Evolutionary conservation across 1,139 yeast genomes (phyloP).

Genomic region (Geotrichum reessii): DNA sequence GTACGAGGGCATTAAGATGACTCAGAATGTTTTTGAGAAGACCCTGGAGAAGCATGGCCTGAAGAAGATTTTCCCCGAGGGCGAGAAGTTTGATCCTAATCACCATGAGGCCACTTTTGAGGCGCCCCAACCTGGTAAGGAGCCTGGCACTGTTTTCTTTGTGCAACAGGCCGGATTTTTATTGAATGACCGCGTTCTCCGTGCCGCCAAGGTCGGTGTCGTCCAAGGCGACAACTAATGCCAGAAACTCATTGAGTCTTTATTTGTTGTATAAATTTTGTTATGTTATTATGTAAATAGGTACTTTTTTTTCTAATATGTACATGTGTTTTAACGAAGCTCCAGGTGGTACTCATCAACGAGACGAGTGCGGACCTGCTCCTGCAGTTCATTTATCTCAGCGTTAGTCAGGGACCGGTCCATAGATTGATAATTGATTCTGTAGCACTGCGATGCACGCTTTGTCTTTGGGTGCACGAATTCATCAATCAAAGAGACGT

Average conservation of each 20-base stretch:
- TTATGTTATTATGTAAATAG: conserved; percentile 4
- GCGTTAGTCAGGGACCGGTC: conserved; percentile 80
- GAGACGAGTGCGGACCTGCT: conserved; percentile 53
- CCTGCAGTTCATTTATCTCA: conserved; percentile 70
- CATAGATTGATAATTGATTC: conserved; percentile 92
- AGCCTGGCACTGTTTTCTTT: conserved; percentile 88
- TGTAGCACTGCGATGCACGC: conserved; percentile 72
- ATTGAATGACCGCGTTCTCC: conserved; percentile 77
- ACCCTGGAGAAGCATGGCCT: conserved; percentile 79
- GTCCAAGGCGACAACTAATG: conserved; percentile 48
- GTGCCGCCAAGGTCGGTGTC: conserved; percentile 96
- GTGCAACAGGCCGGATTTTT: conserved; percentile 91
- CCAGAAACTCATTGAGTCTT: background rate
- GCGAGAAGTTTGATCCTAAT: conserved; percentile 84
- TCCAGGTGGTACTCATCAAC: conserved; percentile 51
- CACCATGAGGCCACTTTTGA: conserved; percentile 91
- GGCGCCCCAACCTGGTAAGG: conserved; percentile 80
- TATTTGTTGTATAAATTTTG: background rate
- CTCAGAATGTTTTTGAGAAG: conserved; percentile 79
- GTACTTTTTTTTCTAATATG: conserved; percentile 8
- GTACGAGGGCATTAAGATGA: conserved; percentile 89
- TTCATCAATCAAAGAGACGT: conserved; percentile 72
- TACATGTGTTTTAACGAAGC: conserved; percentile 43
- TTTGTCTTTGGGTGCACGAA: conserved; percentile 81
- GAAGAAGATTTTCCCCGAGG: conserved; percentile 73